Evolutionary conservation across 208 protist genomes (phyloP), one percentile per base, ranked within the genome.

Genomic region (Phytomonas francai): DNA sequence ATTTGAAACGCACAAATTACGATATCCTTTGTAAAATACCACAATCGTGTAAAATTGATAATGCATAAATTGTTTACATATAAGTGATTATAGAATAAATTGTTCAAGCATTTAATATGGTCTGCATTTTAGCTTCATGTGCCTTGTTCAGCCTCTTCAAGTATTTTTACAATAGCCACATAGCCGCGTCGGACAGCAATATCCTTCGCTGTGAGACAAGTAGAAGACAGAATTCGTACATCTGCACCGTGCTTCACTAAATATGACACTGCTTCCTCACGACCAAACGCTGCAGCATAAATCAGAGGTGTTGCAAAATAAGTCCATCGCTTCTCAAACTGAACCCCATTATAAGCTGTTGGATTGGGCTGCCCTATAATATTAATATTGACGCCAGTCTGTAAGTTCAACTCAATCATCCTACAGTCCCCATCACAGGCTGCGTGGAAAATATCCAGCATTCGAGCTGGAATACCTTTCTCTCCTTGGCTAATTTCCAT

Each of bases 171-270:
- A 65, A 96, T 91, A 22, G 30, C 66, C 16, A 7, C 36, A 71
- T 96, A 94, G 3, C 83, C 76, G 32, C 91, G 84, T 58, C 79
- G 76, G 61, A 64, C 62, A 5, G 91, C 91, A 77, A 94, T 94
- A 25, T 93, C 88, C 11, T 60, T 19, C 14, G 88, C 76, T 34
- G 75, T 82, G 29, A 92, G 67, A 27, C 88, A 84, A 0, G 91
- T 92, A 12, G 76, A 81, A 19, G 86, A 89, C 34, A 60, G 33
- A 59, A 65, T 65, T 27, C 64, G 14, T 16, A 71, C 29, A 59
- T 93, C 70, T 2, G 88, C 91, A 3, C 85, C 84, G 58, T 82
- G 74, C 27, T 22, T 63, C 16, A 96, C 60, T 25, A 96, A 76
- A n/a, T 75, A 78, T 19, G 54, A 68, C 14, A 94, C 86, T 9